A percentile compares a stretch with the other conserved stretches of the same genome.
Conservation (phyloP, 2,329 filamentous ascomycete species). For the Cladosporium phlei region DNA sequence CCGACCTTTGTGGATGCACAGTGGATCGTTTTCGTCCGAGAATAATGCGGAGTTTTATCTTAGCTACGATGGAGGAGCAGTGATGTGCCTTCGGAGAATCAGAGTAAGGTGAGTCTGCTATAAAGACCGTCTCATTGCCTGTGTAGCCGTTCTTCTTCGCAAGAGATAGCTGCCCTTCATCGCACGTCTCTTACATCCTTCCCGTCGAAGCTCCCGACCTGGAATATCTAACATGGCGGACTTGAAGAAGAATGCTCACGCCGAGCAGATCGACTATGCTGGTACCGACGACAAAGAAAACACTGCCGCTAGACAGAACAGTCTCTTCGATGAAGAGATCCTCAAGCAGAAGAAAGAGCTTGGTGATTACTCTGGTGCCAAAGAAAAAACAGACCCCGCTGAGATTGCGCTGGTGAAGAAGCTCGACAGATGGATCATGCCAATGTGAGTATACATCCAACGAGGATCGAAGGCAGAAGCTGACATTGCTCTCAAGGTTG, state of each 20-base stretch:
- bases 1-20: background rate
- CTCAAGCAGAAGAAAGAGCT: conserved; percentile 8
- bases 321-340: conserved; percentile 10
- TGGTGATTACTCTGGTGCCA: conserved; percentile 30
- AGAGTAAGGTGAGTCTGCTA: conserved; percentile 3
- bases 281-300: conserved; percentile 5
- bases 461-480: background rate
- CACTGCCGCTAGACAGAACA: conserved; percentile 5
- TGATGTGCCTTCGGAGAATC: background rate
- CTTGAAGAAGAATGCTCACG: background rate
- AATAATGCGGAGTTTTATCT: conserved; percentile 11
- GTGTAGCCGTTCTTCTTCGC: background rate
- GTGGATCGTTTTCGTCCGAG: conserved; percentile 6
- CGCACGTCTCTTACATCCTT: background rate
- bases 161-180: conserved; percentile 1
- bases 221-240: conserved; percentile 4
- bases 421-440: conserved; percentile 28
- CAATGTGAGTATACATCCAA: conserved; percentile 18
- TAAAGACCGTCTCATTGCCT: conserved; percentile 4
- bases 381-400: conserved; percentile 28
- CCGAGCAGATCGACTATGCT: conserved; percentile 4
- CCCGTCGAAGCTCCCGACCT: background rate
- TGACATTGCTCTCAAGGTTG: background rate
- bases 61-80: conserved; percentile 1
- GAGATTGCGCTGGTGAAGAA: conserved; percentile 30